Conservation (phyloP, 305 asterid species). For the Fraxinus greggii region DNA sequence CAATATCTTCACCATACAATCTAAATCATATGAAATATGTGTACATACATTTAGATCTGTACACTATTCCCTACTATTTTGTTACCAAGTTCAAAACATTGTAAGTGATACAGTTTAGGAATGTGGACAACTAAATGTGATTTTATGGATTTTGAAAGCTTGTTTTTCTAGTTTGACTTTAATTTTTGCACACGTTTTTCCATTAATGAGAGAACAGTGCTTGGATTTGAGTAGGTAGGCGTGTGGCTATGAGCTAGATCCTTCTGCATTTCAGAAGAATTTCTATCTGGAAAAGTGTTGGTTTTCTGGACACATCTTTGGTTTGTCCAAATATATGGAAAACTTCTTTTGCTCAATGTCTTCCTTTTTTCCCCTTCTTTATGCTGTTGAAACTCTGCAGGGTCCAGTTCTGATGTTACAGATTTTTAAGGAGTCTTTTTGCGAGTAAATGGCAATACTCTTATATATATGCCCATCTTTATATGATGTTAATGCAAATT, state of each 20-base stretch:
- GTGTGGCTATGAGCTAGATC: conserved; percentile 2
- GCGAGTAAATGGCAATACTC: background rate
- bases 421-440: background rate
- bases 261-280: background rate
- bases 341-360: background rate
- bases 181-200: background rate
- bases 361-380: background rate
- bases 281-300: background rate
- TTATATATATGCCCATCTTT: background rate
- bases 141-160: background rate
- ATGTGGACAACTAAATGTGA: background rate
- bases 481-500: background rate
- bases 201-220: background rate
- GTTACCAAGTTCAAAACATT: background rate
- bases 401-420: background rate
- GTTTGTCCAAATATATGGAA: background rate
- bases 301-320: background rate
- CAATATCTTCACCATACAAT: background rate
- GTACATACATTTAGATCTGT: background rate
- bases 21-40: background rate
- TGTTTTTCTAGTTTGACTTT: background rate
- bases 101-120: background rate
- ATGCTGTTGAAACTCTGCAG: background rate
- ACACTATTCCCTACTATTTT: background rate
- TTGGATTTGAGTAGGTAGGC: background rate